Conservation (phyloP, 805 yeast genomes). For the Pichia nakasei region DNA sequence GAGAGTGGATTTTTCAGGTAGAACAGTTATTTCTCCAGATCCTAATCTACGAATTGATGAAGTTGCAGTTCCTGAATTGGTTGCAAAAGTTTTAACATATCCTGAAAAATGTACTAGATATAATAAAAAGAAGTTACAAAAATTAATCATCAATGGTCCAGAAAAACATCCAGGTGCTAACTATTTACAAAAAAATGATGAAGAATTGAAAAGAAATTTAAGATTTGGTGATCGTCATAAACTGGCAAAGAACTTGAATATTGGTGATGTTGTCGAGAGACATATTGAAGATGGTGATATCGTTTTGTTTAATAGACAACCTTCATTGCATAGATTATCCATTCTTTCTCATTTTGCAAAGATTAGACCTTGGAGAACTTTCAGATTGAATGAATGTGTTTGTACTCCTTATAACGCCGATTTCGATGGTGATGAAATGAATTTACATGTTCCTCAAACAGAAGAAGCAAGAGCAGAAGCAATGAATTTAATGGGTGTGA, state of each 20-base stretch:
- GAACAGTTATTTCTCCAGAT: conserved; percentile 98
- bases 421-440: conserved; percentile 99
- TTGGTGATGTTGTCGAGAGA: conserved; percentile 93
- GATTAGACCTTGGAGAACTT: conserved; percentile 96
- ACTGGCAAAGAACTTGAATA: conserved; percentile 63
- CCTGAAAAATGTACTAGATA: conserved; percentile 92
- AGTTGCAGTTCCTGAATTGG: conserved; percentile 97
- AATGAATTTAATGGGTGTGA: conserved; percentile 96
- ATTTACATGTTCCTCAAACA: conserved; percentile 96
- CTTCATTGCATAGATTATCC: conserved; percentile 90
- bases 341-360: conserved; percentile 94
- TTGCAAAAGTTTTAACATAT: conserved; percentile 89
- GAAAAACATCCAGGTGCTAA: conserved; percentile 94
- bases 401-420: conserved; percentile 99
- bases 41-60: conserved; percentile 92
- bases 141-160: conserved; percentile 76
- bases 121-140: conserved; percentile 69
- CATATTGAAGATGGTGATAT: conserved; percentile 97
- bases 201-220: conserved; percentile 77
- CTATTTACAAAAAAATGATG: conserved; percentile 74
- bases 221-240: conserved; percentile 79
- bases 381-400: conserved; percentile 94
- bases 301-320: conserved; percentile 94
- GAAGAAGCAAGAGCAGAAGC: conserved; percentile 99
- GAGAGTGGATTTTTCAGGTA: conserved; percentile 95